phyloP scores from a whole-genome alignment of 805 yeast species.

The Candida railenensis region DNA sequence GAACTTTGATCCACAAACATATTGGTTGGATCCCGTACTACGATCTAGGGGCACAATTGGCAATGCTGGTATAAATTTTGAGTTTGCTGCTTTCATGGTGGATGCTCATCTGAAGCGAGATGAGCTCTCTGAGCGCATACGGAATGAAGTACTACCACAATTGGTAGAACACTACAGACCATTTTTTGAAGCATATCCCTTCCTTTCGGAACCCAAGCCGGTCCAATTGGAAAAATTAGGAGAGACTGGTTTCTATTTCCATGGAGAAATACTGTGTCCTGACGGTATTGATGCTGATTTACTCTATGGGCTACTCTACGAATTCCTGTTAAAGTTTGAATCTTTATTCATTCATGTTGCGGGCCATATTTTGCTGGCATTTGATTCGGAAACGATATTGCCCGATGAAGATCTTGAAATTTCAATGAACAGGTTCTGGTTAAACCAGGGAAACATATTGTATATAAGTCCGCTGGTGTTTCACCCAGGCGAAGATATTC shows the following conservation, averaged over 20 bases:
- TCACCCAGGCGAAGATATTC: neutral
- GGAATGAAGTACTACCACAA: constrained; percentile 1
- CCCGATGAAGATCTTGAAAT: constrained; percentile 49
- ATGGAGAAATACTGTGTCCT: constrained; percentile 45
- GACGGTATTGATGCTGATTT: constrained; percentile 45
- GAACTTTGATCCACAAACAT: neutral
- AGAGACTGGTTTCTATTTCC: constrained; percentile 22
- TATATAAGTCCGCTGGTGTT: constrained; percentile 30
- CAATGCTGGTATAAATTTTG: neutral
- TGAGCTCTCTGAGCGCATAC: neutral
- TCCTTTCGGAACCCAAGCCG: constrained; percentile 12
- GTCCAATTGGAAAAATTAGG: constrained; percentile 6
- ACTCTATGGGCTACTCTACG: constrained; percentile 40
- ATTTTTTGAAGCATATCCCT: constrained; percentile 20
- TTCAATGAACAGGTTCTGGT: constrained; percentile 54
- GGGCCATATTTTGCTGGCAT: constrained; percentile 25
- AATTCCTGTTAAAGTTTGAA: constrained; percentile 27
- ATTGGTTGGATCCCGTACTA: neutral
- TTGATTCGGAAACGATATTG: neutral
- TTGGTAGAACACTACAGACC: constrained; percentile 14
- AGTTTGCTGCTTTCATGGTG: constrained; percentile 3
- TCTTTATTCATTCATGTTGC: constrained; percentile 44
- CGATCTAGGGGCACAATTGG: neutral
- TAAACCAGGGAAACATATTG: constrained; percentile 39
- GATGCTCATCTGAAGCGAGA: neutral